These are phyloP conservation scores for Posidonia australis DNA, from an alignment of 106 monocot genomes.

Conservation along the genomic window DNA sequence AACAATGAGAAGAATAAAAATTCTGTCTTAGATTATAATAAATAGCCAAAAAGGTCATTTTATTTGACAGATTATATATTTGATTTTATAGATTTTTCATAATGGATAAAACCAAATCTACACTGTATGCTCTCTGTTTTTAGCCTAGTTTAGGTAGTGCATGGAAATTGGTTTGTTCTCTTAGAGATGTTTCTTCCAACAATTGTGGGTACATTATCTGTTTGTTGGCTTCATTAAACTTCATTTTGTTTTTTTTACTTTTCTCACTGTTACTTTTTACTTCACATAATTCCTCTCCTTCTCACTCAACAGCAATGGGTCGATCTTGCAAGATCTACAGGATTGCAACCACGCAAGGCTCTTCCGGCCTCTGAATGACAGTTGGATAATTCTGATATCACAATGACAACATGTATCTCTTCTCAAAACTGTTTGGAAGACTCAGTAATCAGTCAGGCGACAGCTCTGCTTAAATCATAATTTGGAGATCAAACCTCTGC, in stretches of 20 bases:
- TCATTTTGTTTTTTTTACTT: not conserved
- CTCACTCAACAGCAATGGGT: slow-evolving; percentile 21
- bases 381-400: not conserved
- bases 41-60: too few relatives aligned
- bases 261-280: not conserved
- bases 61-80: too few relatives aligned
- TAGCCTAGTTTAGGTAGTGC: too few relatives aligned
- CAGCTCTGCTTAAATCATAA: slow-evolving; percentile 1
- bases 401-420: not conserved
- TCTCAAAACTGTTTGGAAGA: slow-evolving; percentile 6
- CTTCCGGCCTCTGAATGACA: not conserved
- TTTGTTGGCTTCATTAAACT: not conserved
- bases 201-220: too few relatives aligned
- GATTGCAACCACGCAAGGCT: slow-evolving; percentile 16
- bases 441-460: slow-evolving; percentile 10
- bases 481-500: not conserved
- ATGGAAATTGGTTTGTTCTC: too few relatives aligned
- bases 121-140: too few relatives aligned
- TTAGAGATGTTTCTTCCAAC: too few relatives aligned
- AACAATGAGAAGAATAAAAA: too few relatives aligned
- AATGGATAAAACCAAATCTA: too few relatives aligned
- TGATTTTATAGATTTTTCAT: too few relatives aligned
- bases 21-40: too few relatives aligned
- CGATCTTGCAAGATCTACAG: slow-evolving; percentile 22
- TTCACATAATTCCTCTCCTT: not conserved